Evolutionary conservation across 352 stramenopile genomes (phyloP).

Genomic region (Pythium vanterpoolii): DNA sequence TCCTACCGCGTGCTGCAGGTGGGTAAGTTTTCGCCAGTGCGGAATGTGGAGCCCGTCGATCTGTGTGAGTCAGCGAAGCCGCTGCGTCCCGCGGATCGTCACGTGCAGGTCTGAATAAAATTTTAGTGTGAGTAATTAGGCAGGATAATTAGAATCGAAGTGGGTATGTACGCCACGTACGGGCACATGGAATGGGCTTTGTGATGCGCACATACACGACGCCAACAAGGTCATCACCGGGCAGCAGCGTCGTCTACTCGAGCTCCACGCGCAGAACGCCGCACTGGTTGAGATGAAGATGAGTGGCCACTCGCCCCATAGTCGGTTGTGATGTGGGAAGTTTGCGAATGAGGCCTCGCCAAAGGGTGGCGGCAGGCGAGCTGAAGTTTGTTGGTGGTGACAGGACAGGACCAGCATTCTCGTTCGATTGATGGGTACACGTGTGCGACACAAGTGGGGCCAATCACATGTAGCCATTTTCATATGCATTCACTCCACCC

Average conservation of each 20-base stretch:
- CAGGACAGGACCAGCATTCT: neutral
- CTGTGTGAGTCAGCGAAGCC: neutral
- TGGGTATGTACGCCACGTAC: neutral
- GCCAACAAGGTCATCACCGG: neutral
- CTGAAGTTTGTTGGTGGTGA: neutral
- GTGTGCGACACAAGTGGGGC: neutral
- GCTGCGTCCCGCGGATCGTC: neutral
- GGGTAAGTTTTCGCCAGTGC: neutral
- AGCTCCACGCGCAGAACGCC: slow-evolving; percentile 2
- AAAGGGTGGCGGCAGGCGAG: neutral
- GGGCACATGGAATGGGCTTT: neutral
- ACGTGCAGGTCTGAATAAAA: neutral
- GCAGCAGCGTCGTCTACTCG: neutral
- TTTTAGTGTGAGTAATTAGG: too few species aligned
- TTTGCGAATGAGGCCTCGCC: neutral
- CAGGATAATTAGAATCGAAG: neutral
- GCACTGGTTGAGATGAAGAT: neutral
- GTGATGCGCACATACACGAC: neutral
- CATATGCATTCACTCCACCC: neutral
- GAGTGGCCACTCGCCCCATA: neutral
- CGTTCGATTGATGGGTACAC: neutral
- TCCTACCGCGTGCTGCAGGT: slow-evolving; percentile 1
- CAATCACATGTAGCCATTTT: neutral
- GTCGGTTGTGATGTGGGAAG: neutral
- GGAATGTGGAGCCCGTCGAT: neutral